Conservation (phyloP, 2,329 filamentous ascomycete genomes). For the Penicillium sp. region DNA sequence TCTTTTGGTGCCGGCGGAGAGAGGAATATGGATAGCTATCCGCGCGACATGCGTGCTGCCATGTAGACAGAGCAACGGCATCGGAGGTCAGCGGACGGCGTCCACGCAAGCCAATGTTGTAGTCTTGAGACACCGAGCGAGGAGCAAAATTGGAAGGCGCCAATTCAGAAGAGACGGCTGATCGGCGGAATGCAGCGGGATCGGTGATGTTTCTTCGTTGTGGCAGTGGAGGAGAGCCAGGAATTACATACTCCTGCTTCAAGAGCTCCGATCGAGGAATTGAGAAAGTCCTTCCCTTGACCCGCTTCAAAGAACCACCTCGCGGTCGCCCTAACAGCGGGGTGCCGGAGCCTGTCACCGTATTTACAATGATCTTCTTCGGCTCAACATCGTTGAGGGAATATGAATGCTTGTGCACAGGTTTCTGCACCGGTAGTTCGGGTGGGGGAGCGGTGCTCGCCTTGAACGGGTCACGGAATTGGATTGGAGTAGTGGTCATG, state of each 20-base stretch:
- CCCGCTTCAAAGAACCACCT: slow-evolving; percentile 24
- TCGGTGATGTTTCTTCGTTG: slow-evolving; percentile 41
- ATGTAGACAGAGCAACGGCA: slow-evolving; percentile 26
- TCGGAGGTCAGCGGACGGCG: slow-evolving; percentile 26
- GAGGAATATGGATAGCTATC: slow-evolving; percentile 19
- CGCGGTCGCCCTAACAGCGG: slow-evolving; percentile 32
- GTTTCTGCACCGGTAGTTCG: slow-evolving; percentile 10
- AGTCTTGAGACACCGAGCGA: slow-evolving; percentile 26
- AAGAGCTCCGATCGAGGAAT: slow-evolving; percentile 25
- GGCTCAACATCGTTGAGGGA: slow-evolving; percentile 23
- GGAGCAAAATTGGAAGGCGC: slow-evolving; percentile 16
- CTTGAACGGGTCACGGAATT: slow-evolving; percentile 34
- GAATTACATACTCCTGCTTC: slow-evolving; percentile 25
- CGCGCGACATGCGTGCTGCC: slow-evolving; percentile 23
- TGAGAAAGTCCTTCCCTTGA: slow-evolving; percentile 30
- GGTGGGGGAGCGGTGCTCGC: slow-evolving; percentile 4
- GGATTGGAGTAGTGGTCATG: slow-evolving; percentile 19
- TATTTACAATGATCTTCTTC: slow-evolving; percentile 19
- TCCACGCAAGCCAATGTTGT: slow-evolving; percentile 20
- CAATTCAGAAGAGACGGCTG: slow-evolving; percentile 30
- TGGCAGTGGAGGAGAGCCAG: slow-evolving; percentile 20
- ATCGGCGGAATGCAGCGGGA: slow-evolving; percentile 35
- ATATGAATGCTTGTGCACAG: slow-evolving; percentile 13
- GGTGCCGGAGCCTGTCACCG: slow-evolving; percentile 19
- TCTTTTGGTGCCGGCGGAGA: slow-evolving; percentile 42